Evolutionary conservation across 768 basidiomycete genomes (phyloP).

Genomic region (Mycena olivaceomarginata): DNA sequence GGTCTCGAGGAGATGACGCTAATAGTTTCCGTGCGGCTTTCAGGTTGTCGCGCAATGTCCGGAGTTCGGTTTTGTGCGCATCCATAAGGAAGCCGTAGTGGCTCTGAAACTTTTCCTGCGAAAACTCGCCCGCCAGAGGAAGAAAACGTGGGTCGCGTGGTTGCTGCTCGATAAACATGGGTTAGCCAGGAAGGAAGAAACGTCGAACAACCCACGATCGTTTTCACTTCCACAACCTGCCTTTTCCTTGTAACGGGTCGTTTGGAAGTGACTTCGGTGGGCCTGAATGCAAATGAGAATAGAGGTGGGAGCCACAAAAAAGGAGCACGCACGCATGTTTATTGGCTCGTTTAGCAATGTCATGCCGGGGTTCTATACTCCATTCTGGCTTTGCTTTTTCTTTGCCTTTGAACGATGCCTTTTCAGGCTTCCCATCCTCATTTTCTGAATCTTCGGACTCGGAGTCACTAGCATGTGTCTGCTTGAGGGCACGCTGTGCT

Average conservation of each 20-base stretch:
- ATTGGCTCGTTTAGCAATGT: constrained; percentile 76
- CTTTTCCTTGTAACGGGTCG: constrained; percentile 86
- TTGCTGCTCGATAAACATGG: constrained; percentile 66
- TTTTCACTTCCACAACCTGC: constrained; percentile 79
- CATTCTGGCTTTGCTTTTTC: constrained; percentile 64
- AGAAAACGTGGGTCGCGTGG: constrained; percentile 93
- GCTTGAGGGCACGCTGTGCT: constrained; percentile 75
- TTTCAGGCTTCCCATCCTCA: constrained; percentile 40
- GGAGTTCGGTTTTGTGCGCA: constrained; percentile 79
- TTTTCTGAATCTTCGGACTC: constrained; percentile 58
- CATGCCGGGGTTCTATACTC: constrained; percentile 63
- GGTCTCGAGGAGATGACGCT: constrained; percentile 74
- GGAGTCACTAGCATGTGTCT: constrained; percentile 61
- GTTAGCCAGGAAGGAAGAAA: constrained; percentile 18
- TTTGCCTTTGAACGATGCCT: constrained; percentile 53
- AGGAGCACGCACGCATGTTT: constrained; percentile 89
- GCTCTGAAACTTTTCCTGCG: constrained; percentile 76
- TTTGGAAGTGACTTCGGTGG: constrained; percentile 89
- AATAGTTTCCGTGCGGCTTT: constrained; percentile 82
- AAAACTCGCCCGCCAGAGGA: constrained; percentile 81
- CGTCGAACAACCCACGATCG: constrained; percentile 67
- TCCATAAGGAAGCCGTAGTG: constrained; percentile 87
- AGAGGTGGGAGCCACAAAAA: constrained; percentile 9
- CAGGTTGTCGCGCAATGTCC: constrained; percentile 77
- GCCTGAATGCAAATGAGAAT: constrained; percentile 65